Evolutionary conservation across 257 asterid genomes (phyloP).

Genomic region (Solanum medicagineum): DNA sequence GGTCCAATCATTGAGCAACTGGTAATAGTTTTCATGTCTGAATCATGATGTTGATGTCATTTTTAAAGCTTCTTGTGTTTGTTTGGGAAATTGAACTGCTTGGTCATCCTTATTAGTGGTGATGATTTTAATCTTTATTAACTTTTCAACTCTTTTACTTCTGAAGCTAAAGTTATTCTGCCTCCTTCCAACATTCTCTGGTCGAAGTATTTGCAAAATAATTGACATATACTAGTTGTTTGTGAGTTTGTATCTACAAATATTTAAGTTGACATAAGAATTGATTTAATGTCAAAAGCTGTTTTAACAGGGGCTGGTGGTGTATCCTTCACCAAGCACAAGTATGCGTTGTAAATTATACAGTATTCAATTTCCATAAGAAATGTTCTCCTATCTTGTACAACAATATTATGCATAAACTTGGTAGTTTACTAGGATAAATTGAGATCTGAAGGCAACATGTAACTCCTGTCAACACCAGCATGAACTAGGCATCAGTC

Average conservation of each 20-base stretch:
- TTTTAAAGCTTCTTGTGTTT: background rate
- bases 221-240: background rate
- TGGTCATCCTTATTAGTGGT: background rate
- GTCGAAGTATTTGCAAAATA: background rate
- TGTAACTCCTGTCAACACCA: background rate
- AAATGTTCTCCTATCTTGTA: background rate
- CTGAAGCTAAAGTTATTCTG: background rate
- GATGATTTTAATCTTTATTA: background rate
- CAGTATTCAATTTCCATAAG: background rate
- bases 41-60: background rate
- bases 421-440: background rate
- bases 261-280: background rate
- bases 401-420: background rate
- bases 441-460: background rate
- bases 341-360: background rate
- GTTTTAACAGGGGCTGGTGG: background rate
- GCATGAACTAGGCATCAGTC: background rate
- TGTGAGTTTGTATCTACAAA: background rate
- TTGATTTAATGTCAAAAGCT: background rate
- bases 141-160: background rate
- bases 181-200: background rate
- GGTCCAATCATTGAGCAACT: slow-evolving; percentile 97
- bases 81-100: background rate
- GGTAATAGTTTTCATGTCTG: slow-evolving; percentile 26
- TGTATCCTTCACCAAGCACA: background rate